Evolutionary conservation across 1,284 basidiomycete genomes (phyloP), one percentile per base, ranked within the genome.

Genomic region (Apiotrichum montevideense): DNA sequence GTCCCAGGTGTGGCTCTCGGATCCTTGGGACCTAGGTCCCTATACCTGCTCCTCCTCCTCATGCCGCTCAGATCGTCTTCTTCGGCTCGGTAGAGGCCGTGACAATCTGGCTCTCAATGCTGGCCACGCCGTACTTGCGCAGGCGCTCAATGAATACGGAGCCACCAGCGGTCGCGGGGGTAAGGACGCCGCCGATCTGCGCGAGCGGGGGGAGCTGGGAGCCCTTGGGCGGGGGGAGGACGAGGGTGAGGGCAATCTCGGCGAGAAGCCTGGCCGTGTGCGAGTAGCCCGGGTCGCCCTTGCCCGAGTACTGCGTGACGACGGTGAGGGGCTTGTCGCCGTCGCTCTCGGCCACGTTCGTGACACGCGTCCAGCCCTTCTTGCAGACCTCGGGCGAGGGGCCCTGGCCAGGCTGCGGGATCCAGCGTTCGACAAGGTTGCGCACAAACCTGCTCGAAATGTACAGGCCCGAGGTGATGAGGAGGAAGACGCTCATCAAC

Each of bases 221-320:
- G 4, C 79, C 77, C 3, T 83, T 78, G 1, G 68, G 68, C 8
- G 72, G 56, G 14, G 70, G 68, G 1, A 86, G 78, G 35, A 86
- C 73, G 47, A 90, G 78, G 6, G 82, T 80, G 7, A 93, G 79
- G 0, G 87, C 90, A 11, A 82, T 82, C 78, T 94, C 90, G 3
- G 83, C 79, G 33, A 90, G 80, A 79, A 92, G 83, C 87, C 86
- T 75, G 5, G 86, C 79, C 1, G 88, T 86, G 40, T 85, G 75
- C 14, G 81, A 71, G 73, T 92, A 91, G 3, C 90, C 88, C 4
- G 88, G 87, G 68, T 92, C 88, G n/a, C 88, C 88, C 45, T 83
- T 78, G 1, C 83, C 85, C 52, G 85, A 74, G 39, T 82, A 80
- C 1, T 80, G 84, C 62, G 86, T 84, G 35, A 86, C 82, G 50